A percentile compares a stretch with the other conserved stretches of the same genome.
Evolutionary conservation across 352 stramenopile species (phyloP).

Genomic region (Pythium brassicae): DNA sequence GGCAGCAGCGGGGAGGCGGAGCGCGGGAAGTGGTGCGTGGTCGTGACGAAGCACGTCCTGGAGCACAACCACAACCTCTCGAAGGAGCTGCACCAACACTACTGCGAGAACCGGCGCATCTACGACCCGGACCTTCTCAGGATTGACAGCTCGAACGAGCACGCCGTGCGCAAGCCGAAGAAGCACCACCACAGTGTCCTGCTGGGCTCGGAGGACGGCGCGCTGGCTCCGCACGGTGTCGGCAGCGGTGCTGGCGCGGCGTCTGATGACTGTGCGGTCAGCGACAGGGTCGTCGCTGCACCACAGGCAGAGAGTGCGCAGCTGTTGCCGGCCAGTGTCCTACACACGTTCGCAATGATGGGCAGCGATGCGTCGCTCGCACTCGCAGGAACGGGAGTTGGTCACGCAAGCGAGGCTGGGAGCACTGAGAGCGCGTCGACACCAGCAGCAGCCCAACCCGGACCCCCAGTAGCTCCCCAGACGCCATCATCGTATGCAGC

Average conservation of each 20-base stretch:
- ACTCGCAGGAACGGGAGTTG: neutral
- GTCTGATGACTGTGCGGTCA: too few species aligned
- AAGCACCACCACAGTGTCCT: conserved; percentile 5
- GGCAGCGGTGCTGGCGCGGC: neutral
- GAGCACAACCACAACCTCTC: conserved; percentile 85
- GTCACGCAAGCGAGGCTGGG: neutral
- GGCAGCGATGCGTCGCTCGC: neutral
- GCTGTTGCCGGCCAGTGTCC: neutral
- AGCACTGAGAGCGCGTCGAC: neutral
- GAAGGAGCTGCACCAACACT: conserved; percentile 64
- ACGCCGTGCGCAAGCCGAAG: conserved; percentile 21
- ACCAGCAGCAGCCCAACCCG: neutral
- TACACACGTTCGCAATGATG: conserved; percentile 2
- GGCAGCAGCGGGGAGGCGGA: neutral
- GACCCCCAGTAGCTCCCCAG: neutral
- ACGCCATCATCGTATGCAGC: conserved; percentile 4
- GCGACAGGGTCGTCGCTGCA: neutral
- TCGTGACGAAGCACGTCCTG: conserved; percentile 71
- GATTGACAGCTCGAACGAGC: conserved; percentile 43
- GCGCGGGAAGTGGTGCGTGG: conserved; percentile 46
- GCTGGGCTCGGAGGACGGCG: neutral
- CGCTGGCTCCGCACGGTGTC: neutral
- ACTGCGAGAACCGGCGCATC: conserved; percentile 74
- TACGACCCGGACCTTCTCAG: conserved; percentile 66
- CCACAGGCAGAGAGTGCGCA: neutral